Percentiles rank a stretch among this genome's conserved stretches.
phyloP scores from a whole-genome alignment of 2,329 filamentous ascomycete genomes.

The Alternaria gaisen region DNA sequence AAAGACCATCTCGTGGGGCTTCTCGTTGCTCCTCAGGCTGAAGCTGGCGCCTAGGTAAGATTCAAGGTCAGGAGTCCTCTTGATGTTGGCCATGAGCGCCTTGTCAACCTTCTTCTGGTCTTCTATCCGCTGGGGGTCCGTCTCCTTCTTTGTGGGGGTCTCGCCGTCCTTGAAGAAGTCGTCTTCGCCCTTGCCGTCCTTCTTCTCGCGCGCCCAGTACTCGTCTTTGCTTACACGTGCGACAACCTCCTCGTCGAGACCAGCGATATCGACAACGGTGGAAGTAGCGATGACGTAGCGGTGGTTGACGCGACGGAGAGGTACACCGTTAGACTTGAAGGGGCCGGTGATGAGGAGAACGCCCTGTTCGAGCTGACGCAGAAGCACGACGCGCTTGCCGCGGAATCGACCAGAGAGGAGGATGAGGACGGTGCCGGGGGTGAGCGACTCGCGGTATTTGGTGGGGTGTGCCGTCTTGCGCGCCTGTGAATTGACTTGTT shows the following conservation, averaged over 20 bases:
- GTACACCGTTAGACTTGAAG: conserved; percentile 99
- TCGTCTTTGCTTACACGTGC: conserved; percentile 81
- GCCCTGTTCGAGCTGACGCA: conserved; percentile 95
- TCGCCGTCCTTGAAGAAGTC: conserved; percentile 99
- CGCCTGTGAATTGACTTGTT: conserved; percentile 64
- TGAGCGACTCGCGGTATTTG: conserved; percentile 86
- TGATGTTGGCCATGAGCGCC: conserved; percentile 89
- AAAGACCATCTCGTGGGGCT: conserved; percentile 99
- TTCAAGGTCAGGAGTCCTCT: conserved; percentile 92
- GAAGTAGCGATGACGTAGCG: conserved; percentile 93
- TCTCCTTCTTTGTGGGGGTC: conserved; percentile 90
- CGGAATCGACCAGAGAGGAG: conserved; percentile 99
- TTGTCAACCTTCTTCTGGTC: conserved; percentile 99
- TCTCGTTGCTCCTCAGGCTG: conserved; percentile 97
- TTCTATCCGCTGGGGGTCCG: conserved; percentile 85
- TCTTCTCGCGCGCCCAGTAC: conserved; percentile 97
- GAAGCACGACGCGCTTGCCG: conserved; percentile 98
- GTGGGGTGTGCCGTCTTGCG: conserved; percentile 93
- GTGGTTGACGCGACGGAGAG: conserved; percentile 89
- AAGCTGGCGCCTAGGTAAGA: conserved; percentile 94
- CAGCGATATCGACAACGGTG: conserved; percentile 80
- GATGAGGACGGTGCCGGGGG: conserved; percentile 95
- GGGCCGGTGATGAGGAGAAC: conserved; percentile 98
- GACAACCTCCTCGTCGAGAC: conserved; percentile 74
- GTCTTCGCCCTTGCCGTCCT: conserved; percentile 91